Percentiles rank a stretch among this genome's conserved stretches.
Conservation (phyloP, 495 filamentous ascomycete species). For the Penicillium paradoxum region DNA sequence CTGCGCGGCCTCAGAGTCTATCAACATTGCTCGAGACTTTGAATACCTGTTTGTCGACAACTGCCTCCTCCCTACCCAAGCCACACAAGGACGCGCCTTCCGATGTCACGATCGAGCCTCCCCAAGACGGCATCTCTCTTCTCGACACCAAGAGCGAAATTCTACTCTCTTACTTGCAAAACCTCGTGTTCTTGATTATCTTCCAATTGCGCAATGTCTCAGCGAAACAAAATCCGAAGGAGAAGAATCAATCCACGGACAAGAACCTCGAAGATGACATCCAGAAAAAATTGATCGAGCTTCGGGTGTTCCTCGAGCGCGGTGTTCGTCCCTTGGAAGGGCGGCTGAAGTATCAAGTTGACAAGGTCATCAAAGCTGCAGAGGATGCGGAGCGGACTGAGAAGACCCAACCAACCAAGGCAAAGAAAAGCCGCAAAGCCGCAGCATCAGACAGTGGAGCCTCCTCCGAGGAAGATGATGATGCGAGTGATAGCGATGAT, state of each 20-base stretch:
- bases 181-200: constrained; percentile 83
- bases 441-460: constrained; percentile 20
- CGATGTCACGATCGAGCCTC: constrained; percentile 50
- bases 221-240: constrained; percentile 20
- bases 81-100: constrained; percentile 28
- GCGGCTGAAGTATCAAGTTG: constrained; percentile 79
- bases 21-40: constrained; percentile 58
- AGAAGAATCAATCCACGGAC: constrained; percentile 22
- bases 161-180: constrained; percentile 90
- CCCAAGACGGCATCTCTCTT: constrained; percentile 84
- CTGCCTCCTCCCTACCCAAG: constrained; percentile 58
- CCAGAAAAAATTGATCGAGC: constrained; percentile 76
- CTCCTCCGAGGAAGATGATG: constrained; percentile 25
- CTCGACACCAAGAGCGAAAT: constrained; percentile 94
- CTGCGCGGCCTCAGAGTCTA: constrained; percentile 28
- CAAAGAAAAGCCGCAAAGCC: constrained; percentile 24
- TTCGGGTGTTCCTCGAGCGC: constrained; percentile 83
- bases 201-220: constrained; percentile 62
- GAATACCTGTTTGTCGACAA: constrained; percentile 56
- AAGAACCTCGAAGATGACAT: constrained; percentile 51
- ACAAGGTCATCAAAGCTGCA: constrained; percentile 82
- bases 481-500: constrained; percentile 29
- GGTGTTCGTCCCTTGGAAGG: constrained; percentile 86
- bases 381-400: constrained; percentile 60
- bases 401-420: constrained; percentile 20